Conservation (phyloP, 2,329 filamentous ascomycete species). For the Diaporthe ilicicola region DNA sequence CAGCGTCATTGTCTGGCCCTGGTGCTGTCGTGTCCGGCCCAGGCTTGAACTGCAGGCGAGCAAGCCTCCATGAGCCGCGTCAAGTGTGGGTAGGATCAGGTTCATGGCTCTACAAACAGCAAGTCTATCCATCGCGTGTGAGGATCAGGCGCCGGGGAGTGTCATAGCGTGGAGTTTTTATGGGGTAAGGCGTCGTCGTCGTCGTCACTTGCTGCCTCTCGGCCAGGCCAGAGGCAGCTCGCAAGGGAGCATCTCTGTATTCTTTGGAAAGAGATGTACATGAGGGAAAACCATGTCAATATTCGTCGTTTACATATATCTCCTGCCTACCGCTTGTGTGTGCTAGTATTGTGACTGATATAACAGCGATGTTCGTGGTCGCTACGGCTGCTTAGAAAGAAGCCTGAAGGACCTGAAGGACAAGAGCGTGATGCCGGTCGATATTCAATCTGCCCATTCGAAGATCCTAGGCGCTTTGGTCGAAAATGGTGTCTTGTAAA, state of each 20-base stretch:
- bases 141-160: not conserved
- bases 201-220: no score
- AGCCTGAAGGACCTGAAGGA: no score
- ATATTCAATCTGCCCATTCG: no score
- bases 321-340: not conserved
- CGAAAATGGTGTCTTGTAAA: no score
- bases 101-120: not conserved
- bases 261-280: not conserved
- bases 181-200: not conserved
- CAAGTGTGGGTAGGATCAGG: not conserved
- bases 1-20: not conserved
- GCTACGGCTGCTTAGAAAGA: no score
- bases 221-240: not conserved
- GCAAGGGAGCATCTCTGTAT: not conserved
- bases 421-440: no score
- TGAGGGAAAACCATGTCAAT: not conserved
- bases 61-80: not conserved
- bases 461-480: not conserved
- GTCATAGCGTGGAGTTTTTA: slow-evolving; percentile 26
- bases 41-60: not conserved
- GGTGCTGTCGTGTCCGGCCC: not conserved
- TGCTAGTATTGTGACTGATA: no score
- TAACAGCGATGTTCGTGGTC: not conserved
- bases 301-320: not conserved
- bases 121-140: not conserved